Evolutionary conservation across 768 basidiomycete genomes (phyloP), one percentile per base, ranked within the genome.

Genomic region (Lactarius indigo): DNA sequence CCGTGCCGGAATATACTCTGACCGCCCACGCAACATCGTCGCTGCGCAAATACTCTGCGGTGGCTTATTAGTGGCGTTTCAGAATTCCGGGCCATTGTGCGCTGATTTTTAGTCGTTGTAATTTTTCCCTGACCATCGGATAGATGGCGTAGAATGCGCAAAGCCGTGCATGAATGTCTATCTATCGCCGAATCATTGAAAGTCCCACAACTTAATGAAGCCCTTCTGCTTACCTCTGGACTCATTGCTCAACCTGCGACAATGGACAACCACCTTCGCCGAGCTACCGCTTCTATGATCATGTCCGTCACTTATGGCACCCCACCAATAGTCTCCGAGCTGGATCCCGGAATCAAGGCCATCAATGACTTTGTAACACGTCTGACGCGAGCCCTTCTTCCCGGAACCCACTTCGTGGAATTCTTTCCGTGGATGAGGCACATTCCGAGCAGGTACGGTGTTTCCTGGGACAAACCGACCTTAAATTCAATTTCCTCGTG

Each of bases 141-240:
- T 35, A 35, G 70, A 20, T 70, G 70, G 70, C 70, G 70, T 23
- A 52, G 58, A 17, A 47, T 58, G 63, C 66, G 66, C 17, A 37
- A 30, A 42, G 66, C 62, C 28, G 62, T 57, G 5, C 66, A 68
- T 12, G 62, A 68, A 30, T 23, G 33, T 13, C 58, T 68, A 17
- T 17, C 33, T 12, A 35, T 55, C 20, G 61, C 28, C 12, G 30
- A 47, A 10, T 13, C n/a, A 8, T 66, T 39, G 23, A 39, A 55
- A n/a, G n/a, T 8, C 3, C 3, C 55, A 13, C 64, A 69, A 28
- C 31, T 6, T 5, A 56, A 54, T 15, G 65, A 66, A 18, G 65
- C 65, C 20, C 20, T 50, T 9, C 20, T 66, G 13, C 59, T 66
- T 10, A 33, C 47, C 15, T 28, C 60, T 20, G 50, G 9, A 4